Percentiles rank a stretch among this genome's conserved stretches.
These are phyloP conservation scores for Clonostachys rhizophaga DNA, from an alignment of 2,329 filamentous ascomycete genomes.

Conservation along the genomic window DNA sequence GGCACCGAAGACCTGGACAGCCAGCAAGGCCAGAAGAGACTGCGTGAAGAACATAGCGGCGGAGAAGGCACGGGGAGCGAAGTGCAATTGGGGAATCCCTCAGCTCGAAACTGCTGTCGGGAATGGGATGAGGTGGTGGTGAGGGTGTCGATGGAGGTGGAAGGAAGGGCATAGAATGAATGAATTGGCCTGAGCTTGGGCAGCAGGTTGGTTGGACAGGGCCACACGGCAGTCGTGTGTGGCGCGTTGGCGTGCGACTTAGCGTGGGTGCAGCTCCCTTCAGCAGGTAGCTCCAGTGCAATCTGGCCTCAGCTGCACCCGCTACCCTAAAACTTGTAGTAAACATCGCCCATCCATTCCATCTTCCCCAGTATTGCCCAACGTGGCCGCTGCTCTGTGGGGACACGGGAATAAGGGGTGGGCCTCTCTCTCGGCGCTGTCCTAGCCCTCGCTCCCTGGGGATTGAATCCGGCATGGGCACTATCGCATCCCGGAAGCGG, in stretches of 20 bases:
- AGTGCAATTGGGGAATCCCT: not conserved
- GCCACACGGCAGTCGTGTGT: no score
- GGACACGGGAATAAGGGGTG: no score
- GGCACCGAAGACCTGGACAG: slow-evolving; percentile 62
- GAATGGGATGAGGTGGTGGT: slow-evolving; percentile 2
- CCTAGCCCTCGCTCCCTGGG: no score
- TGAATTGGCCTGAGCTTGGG: not conserved
- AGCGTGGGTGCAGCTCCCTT: no score
- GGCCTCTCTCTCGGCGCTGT: no score
- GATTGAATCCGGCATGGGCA: no score
- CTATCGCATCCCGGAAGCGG: no score
- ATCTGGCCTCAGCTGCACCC: slow-evolving; percentile 4
- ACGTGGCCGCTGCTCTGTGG: no score
- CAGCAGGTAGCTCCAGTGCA: not conserved
- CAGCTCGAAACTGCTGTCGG: slow-evolving; percentile 3
- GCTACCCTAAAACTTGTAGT: slow-evolving; percentile 26
- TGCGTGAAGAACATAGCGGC: slow-evolving; percentile 67
- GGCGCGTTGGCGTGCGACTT: no score
- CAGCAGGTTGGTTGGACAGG: no score
- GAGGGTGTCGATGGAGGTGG: not conserved
- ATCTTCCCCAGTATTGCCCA: no score
- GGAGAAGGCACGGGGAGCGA: slow-evolving; percentile 6
- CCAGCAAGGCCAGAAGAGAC: slow-evolving; percentile 67
- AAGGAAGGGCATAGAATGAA: slow-evolving; percentile 3
- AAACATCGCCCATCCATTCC: no score